Evolutionary conservation across 2,329 filamentous ascomycete genomes (phyloP).

Genomic region (Fusarium sulawesiense): DNA sequence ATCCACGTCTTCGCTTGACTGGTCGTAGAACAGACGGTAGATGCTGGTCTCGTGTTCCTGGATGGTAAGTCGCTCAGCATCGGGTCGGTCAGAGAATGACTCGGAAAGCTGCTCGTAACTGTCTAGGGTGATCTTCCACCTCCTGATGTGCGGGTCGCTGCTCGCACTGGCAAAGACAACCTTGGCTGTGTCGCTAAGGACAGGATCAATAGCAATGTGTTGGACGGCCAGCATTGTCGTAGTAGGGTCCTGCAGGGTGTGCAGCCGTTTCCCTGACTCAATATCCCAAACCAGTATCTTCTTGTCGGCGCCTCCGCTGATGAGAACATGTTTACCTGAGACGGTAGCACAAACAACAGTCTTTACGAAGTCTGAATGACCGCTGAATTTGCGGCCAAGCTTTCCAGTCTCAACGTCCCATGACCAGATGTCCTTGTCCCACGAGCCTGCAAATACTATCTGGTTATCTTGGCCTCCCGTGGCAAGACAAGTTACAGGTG

Average conservation of each 20-base stretch:
- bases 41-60: constrained; percentile 91
- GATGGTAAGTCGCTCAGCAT: constrained; percentile 64
- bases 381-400: constrained; percentile 71
- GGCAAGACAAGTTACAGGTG: constrained; percentile 83
- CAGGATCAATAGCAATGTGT: constrained; percentile 79
- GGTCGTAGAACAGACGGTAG: constrained; percentile 81
- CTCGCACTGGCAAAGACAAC: constrained; percentile 80
- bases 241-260: constrained; percentile 81
- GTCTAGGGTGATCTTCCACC: constrained; percentile 73
- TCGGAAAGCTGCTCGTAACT: constrained; percentile 66
- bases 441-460: constrained; percentile 86
- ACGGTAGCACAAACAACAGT: constrained; percentile 73
- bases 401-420: constrained; percentile 74
- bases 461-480: constrained; percentile 66
- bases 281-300: constrained; percentile 88
- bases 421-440: constrained; percentile 93
- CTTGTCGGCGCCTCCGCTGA: constrained; percentile 82
- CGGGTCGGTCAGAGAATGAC: constrained; percentile 55
- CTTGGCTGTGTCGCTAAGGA: constrained; percentile 61
- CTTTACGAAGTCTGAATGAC: constrained; percentile 94
- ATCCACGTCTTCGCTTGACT: constrained; percentile 70
- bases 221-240: constrained; percentile 81
- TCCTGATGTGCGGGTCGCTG: constrained; percentile 81
- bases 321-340: constrained; percentile 69
- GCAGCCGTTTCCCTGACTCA: constrained; percentile 72